phyloP scores from a whole-genome alignment of 345 rosid species.

The Aquilaria sinensis region DNA sequence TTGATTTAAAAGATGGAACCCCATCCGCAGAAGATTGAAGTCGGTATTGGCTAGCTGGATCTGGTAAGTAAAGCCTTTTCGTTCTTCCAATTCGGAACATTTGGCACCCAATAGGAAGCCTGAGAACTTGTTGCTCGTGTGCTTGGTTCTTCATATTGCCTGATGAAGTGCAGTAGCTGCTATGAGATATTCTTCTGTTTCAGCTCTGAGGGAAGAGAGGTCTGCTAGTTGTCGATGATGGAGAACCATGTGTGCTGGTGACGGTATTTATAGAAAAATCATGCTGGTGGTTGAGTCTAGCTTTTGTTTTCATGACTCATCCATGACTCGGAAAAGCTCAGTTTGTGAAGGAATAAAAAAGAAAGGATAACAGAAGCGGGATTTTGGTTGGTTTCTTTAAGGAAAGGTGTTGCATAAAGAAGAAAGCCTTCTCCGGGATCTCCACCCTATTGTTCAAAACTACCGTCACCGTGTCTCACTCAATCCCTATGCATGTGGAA shows the following conservation, averaged over 20 bases:
- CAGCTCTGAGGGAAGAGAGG: not conserved
- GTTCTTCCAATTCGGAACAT: conserved; percentile 23
- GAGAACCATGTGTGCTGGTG: not conserved
- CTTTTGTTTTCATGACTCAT: conserved; percentile 31
- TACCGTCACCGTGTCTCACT: too few species aligned
- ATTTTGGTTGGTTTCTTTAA: conserved; percentile 11
- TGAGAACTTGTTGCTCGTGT: conserved; percentile 20
- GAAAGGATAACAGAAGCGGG: conserved; percentile 6
- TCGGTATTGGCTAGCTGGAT: conserved; percentile 21
- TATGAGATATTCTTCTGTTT: not conserved
- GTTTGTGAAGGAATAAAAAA: conserved; percentile 3
- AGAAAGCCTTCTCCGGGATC: too few species aligned
- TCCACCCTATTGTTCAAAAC: too few species aligned
- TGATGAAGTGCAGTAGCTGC: not conserved
- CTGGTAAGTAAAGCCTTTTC: conserved; percentile 23
- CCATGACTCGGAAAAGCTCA: conserved; percentile 5
- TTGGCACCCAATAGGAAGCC: conserved; percentile 17
- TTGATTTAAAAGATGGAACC: conserved; percentile 26
- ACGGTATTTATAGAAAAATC: conserved; percentile 12
- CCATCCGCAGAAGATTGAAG: conserved; percentile 28
- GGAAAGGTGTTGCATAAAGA: conserved; percentile 6
- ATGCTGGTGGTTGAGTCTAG: conserved; percentile 11
- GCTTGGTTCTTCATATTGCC: conserved; percentile 25
- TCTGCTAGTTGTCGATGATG: conserved; percentile 6
- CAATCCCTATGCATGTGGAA: too few species aligned